Percentiles rank a stretch among this genome's conserved stretches.
These are phyloP conservation scores for Gastrodia elata DNA, from an alignment of 106 monocot genomes.

Conservation along the genomic window DNA sequence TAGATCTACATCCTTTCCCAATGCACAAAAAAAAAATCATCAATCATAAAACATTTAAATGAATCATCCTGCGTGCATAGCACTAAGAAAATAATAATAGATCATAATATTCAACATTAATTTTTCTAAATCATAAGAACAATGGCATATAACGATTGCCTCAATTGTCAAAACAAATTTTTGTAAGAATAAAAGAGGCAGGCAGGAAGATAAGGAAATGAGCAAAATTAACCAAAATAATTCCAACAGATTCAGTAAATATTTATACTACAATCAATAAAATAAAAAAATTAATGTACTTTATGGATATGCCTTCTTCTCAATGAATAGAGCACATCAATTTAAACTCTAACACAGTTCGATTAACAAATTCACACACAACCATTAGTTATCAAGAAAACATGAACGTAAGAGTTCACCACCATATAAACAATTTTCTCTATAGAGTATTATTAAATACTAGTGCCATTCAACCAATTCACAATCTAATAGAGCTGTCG, in stretches of 20 bases:
- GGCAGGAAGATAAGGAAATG: background rate
- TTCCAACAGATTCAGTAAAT: background rate
- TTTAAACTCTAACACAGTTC: background rate
- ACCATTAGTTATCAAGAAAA: background rate
- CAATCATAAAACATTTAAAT: background rate
- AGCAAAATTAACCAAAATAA: background rate
- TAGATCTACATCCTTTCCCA: background rate
- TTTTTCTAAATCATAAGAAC: background rate
- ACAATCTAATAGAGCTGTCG: background rate
- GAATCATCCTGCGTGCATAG: background rate
- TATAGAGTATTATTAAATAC: background rate
- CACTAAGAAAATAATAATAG: background rate
- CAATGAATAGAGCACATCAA: background rate
- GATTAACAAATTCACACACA: background rate
- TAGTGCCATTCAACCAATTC: background rate
- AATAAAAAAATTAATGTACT: too few relatives aligned
- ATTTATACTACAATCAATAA: background rate
- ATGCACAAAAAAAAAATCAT: background rate
- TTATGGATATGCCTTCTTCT: background rate
- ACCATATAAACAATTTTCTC: background rate
- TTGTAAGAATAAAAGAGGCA: background rate
- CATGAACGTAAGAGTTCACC: background rate
- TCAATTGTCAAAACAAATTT: background rate
- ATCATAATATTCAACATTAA: background rate
- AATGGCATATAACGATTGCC: background rate